Evolutionary conservation across 2,329 filamentous ascomycete species (phyloP).

Genomic region (Xylariomycetidae sp.): DNA sequence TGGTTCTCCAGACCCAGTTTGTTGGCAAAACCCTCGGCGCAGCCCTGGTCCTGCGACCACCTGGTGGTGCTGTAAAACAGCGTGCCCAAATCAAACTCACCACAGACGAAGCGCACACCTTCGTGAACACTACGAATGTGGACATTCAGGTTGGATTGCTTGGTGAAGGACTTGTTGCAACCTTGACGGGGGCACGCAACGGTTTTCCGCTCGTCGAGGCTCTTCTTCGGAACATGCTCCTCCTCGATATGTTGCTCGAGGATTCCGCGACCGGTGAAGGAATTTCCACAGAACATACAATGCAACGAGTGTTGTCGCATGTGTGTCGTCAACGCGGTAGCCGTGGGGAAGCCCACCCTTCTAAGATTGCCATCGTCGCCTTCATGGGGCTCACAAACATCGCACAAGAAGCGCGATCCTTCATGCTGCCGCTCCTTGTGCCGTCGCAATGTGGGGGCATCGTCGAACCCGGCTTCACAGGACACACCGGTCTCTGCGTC

Average conservation of each 20-base stretch:
- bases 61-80: constrained; percentile 43
- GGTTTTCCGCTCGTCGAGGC: constrained; percentile 57
- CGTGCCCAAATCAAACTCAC: constrained; percentile 60
- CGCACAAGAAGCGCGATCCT: constrained; percentile 67
- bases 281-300: constrained; percentile 69
- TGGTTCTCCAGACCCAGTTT: constrained; percentile 80
- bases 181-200: constrained; percentile 60
- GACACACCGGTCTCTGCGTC: constrained; percentile 15
- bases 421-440: constrained; percentile 68
- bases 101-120: constrained; percentile 73
- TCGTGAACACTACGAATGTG: constrained; percentile 76
- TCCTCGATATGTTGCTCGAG: constrained; percentile 74
- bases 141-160: constrained; percentile 72
- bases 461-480: constrained; percentile 69
- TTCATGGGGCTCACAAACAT: constrained; percentile 54
- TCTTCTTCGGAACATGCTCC: constrained; percentile 53
- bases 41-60: constrained; percentile 65
- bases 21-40: constrained; percentile 67
- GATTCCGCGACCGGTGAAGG: constrained; percentile 59
- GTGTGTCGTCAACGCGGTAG: constrained; percentile 66
- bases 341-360: constrained; percentile 62
- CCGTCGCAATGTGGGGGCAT: constrained; percentile 60
- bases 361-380: constrained; percentile 33
- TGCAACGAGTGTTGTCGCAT: constrained; percentile 65
- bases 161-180: constrained; percentile 74